Evolutionary conservation across 2,329 filamentous ascomycete species (phyloP), one percentile per base, ranked within the genome.

Genomic region (Fusarium sarcochroum): DNA sequence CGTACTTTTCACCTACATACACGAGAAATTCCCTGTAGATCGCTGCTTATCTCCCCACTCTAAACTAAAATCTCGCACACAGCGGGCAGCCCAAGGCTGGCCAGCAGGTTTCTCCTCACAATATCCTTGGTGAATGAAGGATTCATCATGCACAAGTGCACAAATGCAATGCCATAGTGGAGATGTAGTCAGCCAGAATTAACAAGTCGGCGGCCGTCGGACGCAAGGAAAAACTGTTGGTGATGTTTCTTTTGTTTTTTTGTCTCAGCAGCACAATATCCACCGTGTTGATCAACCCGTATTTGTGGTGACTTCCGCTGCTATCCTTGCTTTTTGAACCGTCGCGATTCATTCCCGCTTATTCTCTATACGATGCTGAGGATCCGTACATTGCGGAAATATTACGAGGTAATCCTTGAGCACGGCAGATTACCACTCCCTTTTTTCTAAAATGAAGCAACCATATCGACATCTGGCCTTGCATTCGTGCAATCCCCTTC

Each of bases 21-120:
- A 66, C 61, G 63, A 66, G 55, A 21, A 34, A 60, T 53, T 52
- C 46, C 52, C 25, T 59, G 61, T 42, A 38, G 45, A 63, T 64
- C 51, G 35, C 32, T 41, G 38, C 59, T 56, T 25, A n/a, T 48
- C 47, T 56, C 50, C 23, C 50, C 61, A 63, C 50, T 52, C 25
- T 37, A 14, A 17, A 45, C 52, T 37, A 40, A 65, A 65, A 41
- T 35, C 48, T 65, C 44, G 48, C 60, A 37, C 55, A n/a, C n/a
- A n/a, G n/a, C n/a, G n/a, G n/a, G 32, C 35, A 32, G 34, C 32
- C 37, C 10, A 25, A 56, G 56, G 34, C 45, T 59, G 40, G 49
- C 35, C 27, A 60, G 38, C 60, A 34, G 58, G 27, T 35, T 46
- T 30, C 35, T 35, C n/a, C 40, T 20, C 34, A 7, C 14, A 20